Evolutionary conservation across 2,329 filamentous ascomycete species (phyloP).

Genomic region (Chrysoporthe austroafricana): DNA sequence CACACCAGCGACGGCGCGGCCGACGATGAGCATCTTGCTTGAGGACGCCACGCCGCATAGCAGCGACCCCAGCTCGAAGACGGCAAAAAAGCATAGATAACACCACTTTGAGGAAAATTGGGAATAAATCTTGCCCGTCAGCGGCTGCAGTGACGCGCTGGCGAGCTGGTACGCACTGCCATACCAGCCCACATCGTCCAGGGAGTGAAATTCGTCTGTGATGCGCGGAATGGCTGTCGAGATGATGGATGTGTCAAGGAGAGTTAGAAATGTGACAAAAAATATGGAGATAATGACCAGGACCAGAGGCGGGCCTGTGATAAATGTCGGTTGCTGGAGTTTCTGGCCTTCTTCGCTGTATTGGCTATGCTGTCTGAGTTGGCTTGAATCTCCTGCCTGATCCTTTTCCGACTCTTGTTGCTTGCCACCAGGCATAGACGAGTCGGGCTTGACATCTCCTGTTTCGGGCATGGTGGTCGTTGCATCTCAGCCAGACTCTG

Average conservation of each 20-base stretch:
- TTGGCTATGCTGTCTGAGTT: too few relatives aligned
- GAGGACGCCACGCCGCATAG: constrained; percentile 13
- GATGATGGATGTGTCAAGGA: neutral
- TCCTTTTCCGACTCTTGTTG: too few relatives aligned
- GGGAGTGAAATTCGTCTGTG: neutral
- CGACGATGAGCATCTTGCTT: constrained; percentile 14
- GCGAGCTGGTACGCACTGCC: neutral
- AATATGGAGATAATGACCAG: neutral
- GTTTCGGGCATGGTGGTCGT: too few relatives aligned
- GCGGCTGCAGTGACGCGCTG: neutral
- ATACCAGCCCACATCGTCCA: constrained; percentile 4
- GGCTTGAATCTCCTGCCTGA: too few relatives aligned
- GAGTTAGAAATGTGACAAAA: neutral
- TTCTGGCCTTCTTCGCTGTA: too few relatives aligned
- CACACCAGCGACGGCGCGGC: constrained; percentile 11
- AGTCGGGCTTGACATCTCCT: too few relatives aligned
- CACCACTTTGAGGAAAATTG: neutral
- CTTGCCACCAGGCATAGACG: too few relatives aligned
- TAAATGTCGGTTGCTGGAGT: neutral
- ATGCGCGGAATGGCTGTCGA: neutral
- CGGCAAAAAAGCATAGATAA: constrained; percentile 4
- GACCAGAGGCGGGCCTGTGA: neutral
- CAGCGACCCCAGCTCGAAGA: constrained; percentile 17
- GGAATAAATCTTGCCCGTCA: neutral
- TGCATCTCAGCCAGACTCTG: too few relatives aligned